Base-by-base conservation (phyloP, 2,329 filamentous ascomycete genomes). In the Capronia coronata region DNA sequence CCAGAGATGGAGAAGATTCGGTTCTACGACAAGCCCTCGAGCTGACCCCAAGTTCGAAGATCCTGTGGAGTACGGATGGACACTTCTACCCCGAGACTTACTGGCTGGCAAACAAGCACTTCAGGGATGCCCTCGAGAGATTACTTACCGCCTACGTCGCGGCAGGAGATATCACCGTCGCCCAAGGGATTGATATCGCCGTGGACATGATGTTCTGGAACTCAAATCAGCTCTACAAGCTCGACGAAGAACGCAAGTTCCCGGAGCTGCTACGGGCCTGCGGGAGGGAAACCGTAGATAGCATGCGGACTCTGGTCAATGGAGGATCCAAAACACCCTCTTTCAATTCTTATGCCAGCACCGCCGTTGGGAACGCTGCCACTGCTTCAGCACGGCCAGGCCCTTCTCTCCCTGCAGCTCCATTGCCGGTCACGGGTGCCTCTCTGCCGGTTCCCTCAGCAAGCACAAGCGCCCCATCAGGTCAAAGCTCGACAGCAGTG, bases 41-140 rank as follows among this genome's bases (percentile, higher is more conserved):
- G 64, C 65, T 91, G 2, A 84, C 82, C 18, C 87, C 87, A 0
- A 80, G 78, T 47, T 81, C 79, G 44, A 91, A 91, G 68, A 73
- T 93, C 0, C 68, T 91, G 0, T 91, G 85, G 79, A 88, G 84
- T 54, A 89, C 85, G 0, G 86, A 90, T 62, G 87, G 86, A 0
- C 85, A 90, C 63, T 86, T 78, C 66, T 86, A 87, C 52, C 84
- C 86, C 0, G 87, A 91, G 65, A 87, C 84, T 0, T 93, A 83
- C 60, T 77, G 84, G 60, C 71, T 91, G 3, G 84, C 86, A 1
- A 80, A 84, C 32, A 71, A 76, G 35, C 87, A 91, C 64, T 82
- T 88, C 50, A 75, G 85, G 43, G 78, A 87, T 56, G 84, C 78
- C 1, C 68, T 93, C 29, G 77, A 85, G 56, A 78, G 75, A 48